phyloP scores from a whole-genome alignment of 1,284 basidiomycete genomes.

The Puccinia sorghi region DNA sequence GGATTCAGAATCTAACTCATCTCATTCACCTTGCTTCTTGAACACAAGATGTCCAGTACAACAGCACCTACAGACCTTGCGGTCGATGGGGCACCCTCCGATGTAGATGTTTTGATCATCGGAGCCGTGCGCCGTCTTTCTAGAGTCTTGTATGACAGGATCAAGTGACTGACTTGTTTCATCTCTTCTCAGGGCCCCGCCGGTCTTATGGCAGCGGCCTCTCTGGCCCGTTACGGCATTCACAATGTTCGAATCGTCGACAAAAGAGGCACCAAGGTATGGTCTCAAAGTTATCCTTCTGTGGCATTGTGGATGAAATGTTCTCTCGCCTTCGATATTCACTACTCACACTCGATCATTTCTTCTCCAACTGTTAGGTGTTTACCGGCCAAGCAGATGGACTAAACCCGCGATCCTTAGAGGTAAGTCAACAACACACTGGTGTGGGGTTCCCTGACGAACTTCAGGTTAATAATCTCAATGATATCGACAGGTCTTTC shows the following conservation, averaged over 20 bases:
- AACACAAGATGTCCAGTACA: neutral
- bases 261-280: conserved; percentile 46
- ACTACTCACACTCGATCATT: neutral
- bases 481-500: conserved; percentile 26
- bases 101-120: conserved; percentile 49
- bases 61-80: neutral
- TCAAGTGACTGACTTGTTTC: neutral
- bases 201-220: conserved; percentile 49
- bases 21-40: too few species aligned
- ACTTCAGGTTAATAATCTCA: neutral
- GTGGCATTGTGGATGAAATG: neutral
- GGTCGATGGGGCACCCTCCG: neutral
- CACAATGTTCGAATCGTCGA: conserved; percentile 50
- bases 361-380: conserved; percentile 14
- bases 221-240: conserved; percentile 44
- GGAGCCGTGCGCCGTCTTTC: conserved; percentile 36
- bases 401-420: conserved; percentile 45
- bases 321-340: neutral
- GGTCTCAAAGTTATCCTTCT: neutral
- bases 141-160: neutral
- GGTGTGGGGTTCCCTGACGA: neutral
- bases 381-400: conserved; percentile 51
- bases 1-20: too few species aligned
- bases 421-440: conserved; percentile 22
- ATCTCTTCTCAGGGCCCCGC: conserved; percentile 41